Conservation (phyloP, 163 green algal species). For the Prototheca stagnorum region DNA sequence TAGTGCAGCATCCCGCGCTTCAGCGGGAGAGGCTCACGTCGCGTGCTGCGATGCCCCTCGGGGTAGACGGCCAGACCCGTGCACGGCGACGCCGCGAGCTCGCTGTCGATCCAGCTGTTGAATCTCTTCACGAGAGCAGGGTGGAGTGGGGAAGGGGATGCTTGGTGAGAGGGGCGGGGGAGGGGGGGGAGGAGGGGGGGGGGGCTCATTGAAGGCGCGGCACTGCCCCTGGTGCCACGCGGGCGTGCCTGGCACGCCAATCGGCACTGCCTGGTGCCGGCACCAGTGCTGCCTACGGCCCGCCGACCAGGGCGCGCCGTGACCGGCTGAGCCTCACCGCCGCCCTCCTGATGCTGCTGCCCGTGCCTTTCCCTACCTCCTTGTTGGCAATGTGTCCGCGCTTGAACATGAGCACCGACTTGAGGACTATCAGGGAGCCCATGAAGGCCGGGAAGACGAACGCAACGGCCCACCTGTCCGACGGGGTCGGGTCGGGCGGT, state of each 20-base stretch:
- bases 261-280: no score
- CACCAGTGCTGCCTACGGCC: no score
- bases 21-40: conserved; percentile 41
- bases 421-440: conserved; percentile 26
- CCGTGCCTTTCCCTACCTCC: no score
- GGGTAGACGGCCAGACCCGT: conserved; percentile 60
- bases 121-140: conserved; percentile 38
- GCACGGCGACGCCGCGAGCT: conserved; percentile 29
- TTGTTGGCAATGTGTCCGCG: conserved; percentile 45
- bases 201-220: no score
- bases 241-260: no score
- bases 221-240: no score
- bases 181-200: no score
- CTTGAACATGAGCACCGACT: conserved; percentile 54
- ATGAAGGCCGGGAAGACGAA: conserved; percentile 67
- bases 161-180: no score
- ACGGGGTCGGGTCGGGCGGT: no score
- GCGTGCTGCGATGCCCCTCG: conserved; percentile 57
- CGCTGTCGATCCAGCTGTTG: conserved; percentile 60
- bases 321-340: no score
- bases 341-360: no score
- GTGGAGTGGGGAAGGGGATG: neutral
- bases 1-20: conserved; percentile 76
- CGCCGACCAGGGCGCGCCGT: no score
- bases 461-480: conserved; percentile 24